phyloP scores from a whole-genome alignment of 495 filamentous ascomycete species.

The Penicillium fimorum region DNA sequence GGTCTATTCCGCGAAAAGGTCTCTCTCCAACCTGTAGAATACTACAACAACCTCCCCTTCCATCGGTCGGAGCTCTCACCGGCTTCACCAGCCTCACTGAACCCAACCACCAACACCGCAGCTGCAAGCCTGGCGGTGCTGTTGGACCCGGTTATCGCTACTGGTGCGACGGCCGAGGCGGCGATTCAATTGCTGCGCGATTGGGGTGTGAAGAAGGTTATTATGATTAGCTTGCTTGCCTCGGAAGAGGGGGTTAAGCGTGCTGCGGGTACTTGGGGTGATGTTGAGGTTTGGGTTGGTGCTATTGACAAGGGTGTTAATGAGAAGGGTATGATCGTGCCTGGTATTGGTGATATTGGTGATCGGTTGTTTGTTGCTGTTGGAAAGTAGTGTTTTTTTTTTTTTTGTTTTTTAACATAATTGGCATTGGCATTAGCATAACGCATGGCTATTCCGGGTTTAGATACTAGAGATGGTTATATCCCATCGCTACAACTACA shows the following conservation, averaged over 20 bases:
- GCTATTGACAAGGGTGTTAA: conserved; percentile 72
- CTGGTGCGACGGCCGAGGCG: conserved; percentile 82
- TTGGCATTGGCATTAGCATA: neutral
- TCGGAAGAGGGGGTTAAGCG: conserved; percentile 62
- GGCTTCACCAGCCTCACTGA: conserved; percentile 33
- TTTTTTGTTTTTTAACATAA: too few species aligned
- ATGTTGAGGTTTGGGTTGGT: conserved; percentile 79
- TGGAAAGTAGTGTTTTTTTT: conserved; percentile 64
- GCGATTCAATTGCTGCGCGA: conserved; percentile 86
- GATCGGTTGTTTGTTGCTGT: conserved; percentile 90
- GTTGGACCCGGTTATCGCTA: conserved; percentile 90
- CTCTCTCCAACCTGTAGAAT: conserved; percentile 87
- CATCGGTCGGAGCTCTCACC: conserved; percentile 44
- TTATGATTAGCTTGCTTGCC: conserved; percentile 75
- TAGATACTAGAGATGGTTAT: neutral
- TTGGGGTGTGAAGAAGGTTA: conserved; percentile 81
- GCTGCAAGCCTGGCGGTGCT: conserved; percentile 69
- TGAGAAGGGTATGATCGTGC: conserved; percentile 83
- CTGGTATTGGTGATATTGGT: conserved; percentile 87
- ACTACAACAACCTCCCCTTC: conserved; percentile 96
- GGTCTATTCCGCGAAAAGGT: conserved; percentile 87
- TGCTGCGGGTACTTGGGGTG: conserved; percentile 71
- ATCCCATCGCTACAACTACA: neutral
- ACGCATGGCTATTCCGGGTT: neutral
- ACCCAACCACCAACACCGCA: conserved; percentile 36